Evolutionary conservation across 139 green algal genomes (phyloP), one percentile per base, ranked within the genome.

Genomic region (Chlorella sp.): DNA sequence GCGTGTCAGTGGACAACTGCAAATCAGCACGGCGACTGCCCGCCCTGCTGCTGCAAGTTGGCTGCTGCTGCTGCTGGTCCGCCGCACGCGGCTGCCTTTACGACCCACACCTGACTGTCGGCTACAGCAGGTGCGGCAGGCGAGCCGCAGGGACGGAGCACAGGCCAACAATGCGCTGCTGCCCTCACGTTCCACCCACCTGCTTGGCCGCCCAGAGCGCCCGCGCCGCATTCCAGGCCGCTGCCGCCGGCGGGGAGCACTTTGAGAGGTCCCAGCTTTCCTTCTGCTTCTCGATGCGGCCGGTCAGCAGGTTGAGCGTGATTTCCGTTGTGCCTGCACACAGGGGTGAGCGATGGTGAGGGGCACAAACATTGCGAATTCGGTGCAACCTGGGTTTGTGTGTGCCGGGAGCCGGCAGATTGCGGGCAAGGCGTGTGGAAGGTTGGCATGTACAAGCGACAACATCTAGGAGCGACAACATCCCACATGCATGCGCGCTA

Each of bases 271-370:
- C 83, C 92, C 93, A 96, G 3, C 51, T 81, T 46, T 96, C 90
- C 34, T 82, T 92, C 54, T 88, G 89, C 40, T 46, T 41, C 19
- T 82, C 87, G 34, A 95, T 87, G n/a, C 92, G 85, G 4, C 93
- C 93, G 5, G 93, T 96, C 34, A 96, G 68, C 84, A 96, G 78
- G 90, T 96, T 95, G 54, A 96, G 83, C 54, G 67, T 60, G 46
- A 94, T 85, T 0, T 76, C 80, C 2, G 80, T 88, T 3, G 64
- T 91, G 24, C 91, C 82, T 73, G 62, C 56, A 73, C 40, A 13
- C 40, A 26, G 16, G 51, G 11, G 28, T 16, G 41, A 26, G 75
- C 75, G 26, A 36, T 58, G 36, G 14, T 73, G 75, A 11, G 54
- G 46, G 54, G n/a, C n/a, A n/a, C n/a, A n/a, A n/a, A n/a, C n/a